Conservation (phyloP, 2,329 filamentous ascomycete genomes). For the Purpureocillium takamizusanense region DNA sequence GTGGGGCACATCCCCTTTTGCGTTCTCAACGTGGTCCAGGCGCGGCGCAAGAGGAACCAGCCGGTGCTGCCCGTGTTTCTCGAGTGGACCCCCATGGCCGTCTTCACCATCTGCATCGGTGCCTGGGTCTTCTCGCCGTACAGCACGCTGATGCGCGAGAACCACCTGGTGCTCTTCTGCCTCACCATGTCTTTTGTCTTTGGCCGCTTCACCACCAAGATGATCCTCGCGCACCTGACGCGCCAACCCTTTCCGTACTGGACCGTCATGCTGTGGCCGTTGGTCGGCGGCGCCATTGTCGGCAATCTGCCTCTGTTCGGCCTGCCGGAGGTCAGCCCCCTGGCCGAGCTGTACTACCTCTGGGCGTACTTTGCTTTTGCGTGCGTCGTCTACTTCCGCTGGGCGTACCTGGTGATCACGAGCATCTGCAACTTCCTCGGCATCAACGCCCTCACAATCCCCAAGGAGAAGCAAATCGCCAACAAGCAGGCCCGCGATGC, state of each 20-base stretch:
- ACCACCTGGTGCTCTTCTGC: slow-evolving; percentile 87
- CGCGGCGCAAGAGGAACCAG: slow-evolving; percentile 61
- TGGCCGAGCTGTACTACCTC: slow-evolving; percentile 70
- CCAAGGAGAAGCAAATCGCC: slow-evolving; percentile 48
- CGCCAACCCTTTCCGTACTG: slow-evolving; percentile 93
- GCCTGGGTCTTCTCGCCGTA: slow-evolving; percentile 88
- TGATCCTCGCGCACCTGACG: slow-evolving; percentile 92
- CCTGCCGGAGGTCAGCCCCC: slow-evolving; percentile 54
- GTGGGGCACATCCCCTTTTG: slow-evolving; percentile 79
- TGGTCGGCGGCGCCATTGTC: slow-evolving; percentile 75
- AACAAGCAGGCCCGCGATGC: slow-evolving; percentile 36
- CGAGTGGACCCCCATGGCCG: slow-evolving; percentile 86
- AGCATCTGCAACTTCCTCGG: slow-evolving; percentile 87
- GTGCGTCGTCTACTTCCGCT: slow-evolving; percentile 78
- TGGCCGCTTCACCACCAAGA: slow-evolving; percentile 96
- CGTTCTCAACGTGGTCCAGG: slow-evolving; percentile 73
- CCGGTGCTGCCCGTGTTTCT: slow-evolving; percentile 77
- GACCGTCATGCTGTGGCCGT: slow-evolving; percentile 82
- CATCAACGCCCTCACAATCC: slow-evolving; percentile 91
- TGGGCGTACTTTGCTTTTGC: slow-evolving; percentile 78
- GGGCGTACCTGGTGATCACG: slow-evolving; percentile 84
- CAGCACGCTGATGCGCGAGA: slow-evolving; percentile 70
- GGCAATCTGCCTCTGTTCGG: slow-evolving; percentile 76
- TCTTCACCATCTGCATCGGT: slow-evolving; percentile 66
- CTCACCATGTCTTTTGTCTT: slow-evolving; percentile 95